phyloP scores from a whole-genome alignment of 2,329 filamentous ascomycete species.

The Microdochium bolleyi region DNA sequence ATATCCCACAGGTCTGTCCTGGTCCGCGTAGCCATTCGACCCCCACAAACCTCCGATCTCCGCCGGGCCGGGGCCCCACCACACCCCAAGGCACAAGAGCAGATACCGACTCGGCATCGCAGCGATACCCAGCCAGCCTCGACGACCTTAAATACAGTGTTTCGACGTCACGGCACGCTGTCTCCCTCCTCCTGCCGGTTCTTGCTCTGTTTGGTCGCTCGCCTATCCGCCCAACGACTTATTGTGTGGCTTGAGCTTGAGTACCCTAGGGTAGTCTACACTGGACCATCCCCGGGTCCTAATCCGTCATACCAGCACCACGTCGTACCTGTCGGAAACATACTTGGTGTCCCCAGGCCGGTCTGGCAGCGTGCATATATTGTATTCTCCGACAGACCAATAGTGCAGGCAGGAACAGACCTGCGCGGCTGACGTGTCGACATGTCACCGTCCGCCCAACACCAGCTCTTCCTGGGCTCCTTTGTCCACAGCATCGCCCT shows the following conservation, averaged over 20 bases:
- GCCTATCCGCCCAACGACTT: not conserved
- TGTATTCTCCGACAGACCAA: not conserved
- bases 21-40: not conserved
- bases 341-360: no score
- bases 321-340: not conserved
- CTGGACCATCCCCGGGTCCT: no score
- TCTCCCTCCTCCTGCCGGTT: not conserved
- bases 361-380: no score
- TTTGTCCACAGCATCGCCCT: conserved; percentile 46
- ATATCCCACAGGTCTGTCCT: no score
- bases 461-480: conserved; percentile 42
- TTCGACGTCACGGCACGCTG: not conserved
- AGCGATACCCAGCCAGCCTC: not conserved
- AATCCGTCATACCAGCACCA: no score
- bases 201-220: not conserved
- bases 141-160: not conserved
- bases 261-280: no score
- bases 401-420: not conserved
- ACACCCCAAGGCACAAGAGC: not conserved
- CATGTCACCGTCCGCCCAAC: conserved; percentile 11
- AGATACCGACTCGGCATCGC: not conserved
- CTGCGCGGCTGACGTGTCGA: not conserved
- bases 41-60: not conserved
- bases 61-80: not conserved
- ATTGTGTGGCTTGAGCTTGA: not conserved